phyloP scores from a whole-genome alignment of 257 asterid species.

The Lavandula angustifolia region DNA sequence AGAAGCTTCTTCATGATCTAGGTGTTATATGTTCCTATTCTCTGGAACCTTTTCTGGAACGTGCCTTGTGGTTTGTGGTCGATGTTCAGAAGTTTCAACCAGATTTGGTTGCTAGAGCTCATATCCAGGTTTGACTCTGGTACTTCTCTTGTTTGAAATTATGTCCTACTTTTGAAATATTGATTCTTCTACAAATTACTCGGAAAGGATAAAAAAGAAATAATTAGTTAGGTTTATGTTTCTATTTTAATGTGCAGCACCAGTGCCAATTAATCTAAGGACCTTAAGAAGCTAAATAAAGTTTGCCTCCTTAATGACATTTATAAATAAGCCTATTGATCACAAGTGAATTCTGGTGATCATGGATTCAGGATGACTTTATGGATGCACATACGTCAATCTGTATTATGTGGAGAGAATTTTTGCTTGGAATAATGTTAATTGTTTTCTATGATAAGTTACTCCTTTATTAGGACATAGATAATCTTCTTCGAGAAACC shows the following conservation, averaged over 20 bases:
- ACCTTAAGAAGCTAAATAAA: neutral
- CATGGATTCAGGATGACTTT: neutral
- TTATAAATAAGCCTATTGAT: neutral
- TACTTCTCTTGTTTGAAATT: conserved; percentile 24
- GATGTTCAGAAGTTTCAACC: conserved; percentile 86
- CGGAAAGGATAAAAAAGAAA: neutral
- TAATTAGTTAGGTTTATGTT: conserved; percentile 17
- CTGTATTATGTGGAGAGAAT: neutral
- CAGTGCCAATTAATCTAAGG: neutral
- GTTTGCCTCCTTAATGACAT: conserved; percentile 7
- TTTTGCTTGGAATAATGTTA: conserved; percentile 8
- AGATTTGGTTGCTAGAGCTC: conserved; percentile 87
- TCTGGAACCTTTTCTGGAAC: conserved; percentile 73
- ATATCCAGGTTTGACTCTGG: conserved; percentile 69
- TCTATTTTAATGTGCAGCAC: neutral
- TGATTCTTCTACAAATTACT: conserved; percentile 12
- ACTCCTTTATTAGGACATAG: neutral
- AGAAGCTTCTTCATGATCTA: conserved; percentile 95
- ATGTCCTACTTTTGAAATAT: conserved; percentile 2
- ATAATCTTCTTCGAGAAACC: conserved; percentile 6
- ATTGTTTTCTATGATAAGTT: neutral
- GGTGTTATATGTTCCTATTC: conserved; percentile 70
- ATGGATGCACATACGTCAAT: neutral
- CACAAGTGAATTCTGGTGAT: neutral
- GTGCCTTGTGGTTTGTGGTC: conserved; percentile 69